Conservation (phyloP, 1,284 basidiomycete genomes). For the Trametes pubescens region DNA sequence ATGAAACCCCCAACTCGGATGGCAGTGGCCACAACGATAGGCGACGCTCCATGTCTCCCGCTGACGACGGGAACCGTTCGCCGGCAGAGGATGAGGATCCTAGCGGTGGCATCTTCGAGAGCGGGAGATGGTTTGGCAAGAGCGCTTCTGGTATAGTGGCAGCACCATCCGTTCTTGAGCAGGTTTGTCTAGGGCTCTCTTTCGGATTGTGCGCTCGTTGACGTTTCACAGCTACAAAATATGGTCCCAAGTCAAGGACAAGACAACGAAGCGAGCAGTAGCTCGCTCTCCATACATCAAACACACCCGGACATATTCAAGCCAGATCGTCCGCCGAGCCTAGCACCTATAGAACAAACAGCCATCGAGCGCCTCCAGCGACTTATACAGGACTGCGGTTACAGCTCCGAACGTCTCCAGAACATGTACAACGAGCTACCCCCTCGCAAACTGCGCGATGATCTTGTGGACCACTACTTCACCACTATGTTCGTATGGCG, state of each 20-base stretch:
- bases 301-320: conserved; percentile 36
- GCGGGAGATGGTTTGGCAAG: conserved; percentile 85
- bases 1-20: conserved; percentile 45
- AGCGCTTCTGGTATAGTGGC: conserved; percentile 82
- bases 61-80: conserved; percentile 72
- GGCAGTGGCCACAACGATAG: conserved; percentile 45
- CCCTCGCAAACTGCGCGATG: conserved; percentile 75
- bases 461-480: conserved; percentile 82
- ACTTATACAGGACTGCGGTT: conserved; percentile 89
- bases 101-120: conserved; percentile 78
- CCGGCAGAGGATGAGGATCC: conserved; percentile 78
- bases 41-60: conserved; percentile 56
- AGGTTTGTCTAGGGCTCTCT: conserved; percentile 55
- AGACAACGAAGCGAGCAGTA: conserved; percentile 26
- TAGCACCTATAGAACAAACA: conserved; percentile 63
- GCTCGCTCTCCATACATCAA: conserved; percentile 29
- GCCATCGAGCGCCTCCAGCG: conserved; percentile 83
- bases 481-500: conserved; percentile 64
- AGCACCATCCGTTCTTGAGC: conserved; percentile 78
- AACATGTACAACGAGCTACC: conserved; percentile 89
- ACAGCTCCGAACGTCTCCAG: conserved; percentile 87
- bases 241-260: conserved; percentile 51
- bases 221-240: conserved; percentile 59
- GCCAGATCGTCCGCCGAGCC: conserved; percentile 34
- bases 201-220: not conserved